Percentiles rank a stretch among this genome's conserved stretches.
Conservation (phyloP, 805 yeast genomes). For the Kluyveromyces lactis region DNA sequence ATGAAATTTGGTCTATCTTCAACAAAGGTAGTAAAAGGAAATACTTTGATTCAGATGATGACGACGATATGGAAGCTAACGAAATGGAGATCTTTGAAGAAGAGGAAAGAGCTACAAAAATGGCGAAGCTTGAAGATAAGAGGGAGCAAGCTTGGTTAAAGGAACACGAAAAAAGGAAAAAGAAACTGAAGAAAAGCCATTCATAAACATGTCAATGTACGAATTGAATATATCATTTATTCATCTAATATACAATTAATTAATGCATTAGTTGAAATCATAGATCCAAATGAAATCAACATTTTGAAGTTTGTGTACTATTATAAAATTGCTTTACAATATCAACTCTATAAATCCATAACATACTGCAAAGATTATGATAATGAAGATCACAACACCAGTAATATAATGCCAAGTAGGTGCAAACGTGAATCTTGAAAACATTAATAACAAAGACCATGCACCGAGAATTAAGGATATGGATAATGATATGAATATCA, state of each 20-base stretch:
- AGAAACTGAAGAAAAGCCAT: constrained; percentile 20
- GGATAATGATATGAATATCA: constrained; percentile 18
- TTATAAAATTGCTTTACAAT: too few species aligned
- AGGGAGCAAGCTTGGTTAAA: constrained; percentile 58
- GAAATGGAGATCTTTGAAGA: constrained; percentile 84
- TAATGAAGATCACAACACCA: constrained; percentile 19
- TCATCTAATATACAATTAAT: too few species aligned
- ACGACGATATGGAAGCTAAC: constrained; percentile 85
- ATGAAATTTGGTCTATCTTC: constrained; percentile 86
- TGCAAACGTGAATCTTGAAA: constrained; percentile 24
- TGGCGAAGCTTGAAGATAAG: constrained; percentile 70
- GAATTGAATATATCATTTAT: too few species aligned
- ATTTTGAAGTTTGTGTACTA: too few species aligned
- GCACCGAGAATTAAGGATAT: constrained; percentile 19
- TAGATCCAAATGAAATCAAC: not conserved
- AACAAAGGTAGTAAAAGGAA: constrained; percentile 52
- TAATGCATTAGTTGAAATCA: too few species aligned
- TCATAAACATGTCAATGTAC: too few species aligned
- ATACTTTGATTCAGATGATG: constrained; percentile 41
- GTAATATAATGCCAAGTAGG: constrained; percentile 28
- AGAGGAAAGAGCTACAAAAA: constrained; percentile 58
- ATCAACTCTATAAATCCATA: constrained; percentile 25
- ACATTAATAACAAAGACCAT: constrained; percentile 18
- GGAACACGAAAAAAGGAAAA: constrained; percentile 38
- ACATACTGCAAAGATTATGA: constrained; percentile 23